Evolutionary conservation across 139 green algal genomes (phyloP).

Genomic region (Chlamydomonas schloesseri): DNA sequence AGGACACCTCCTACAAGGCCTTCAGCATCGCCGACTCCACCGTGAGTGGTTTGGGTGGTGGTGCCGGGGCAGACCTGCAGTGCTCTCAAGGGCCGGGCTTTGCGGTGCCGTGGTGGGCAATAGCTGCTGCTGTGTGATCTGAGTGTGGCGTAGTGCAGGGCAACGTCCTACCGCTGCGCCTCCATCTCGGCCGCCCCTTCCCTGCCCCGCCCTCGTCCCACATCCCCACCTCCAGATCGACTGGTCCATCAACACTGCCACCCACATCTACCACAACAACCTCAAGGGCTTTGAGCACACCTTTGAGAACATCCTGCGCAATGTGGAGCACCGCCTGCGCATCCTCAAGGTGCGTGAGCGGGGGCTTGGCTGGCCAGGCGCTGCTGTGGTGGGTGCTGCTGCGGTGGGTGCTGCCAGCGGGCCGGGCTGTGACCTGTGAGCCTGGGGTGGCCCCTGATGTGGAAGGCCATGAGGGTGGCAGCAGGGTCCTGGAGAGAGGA

Average conservation of each 20-base stretch:
- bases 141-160: too few species aligned
- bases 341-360: constrained; percentile 31
- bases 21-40: constrained; percentile 14
- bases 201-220: too few species aligned
- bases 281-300: constrained; percentile 34
- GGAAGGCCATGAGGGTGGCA: too few species aligned
- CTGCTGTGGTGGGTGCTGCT: too few species aligned
- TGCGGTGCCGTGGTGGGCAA: too few species aligned
- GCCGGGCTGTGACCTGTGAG: background rate
- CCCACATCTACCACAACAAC: constrained; percentile 43
- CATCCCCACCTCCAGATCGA: constrained; percentile 2
- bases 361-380: too few species aligned
- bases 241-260: constrained; percentile 39
- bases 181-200: too few species aligned
- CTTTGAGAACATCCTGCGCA: constrained; percentile 31
- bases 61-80: background rate
- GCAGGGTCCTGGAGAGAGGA: too few species aligned
- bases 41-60: background rate
- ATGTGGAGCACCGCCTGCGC: constrained; percentile 27
- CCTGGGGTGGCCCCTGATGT: background rate
- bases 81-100: too few species aligned
- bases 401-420: too few species aligned
- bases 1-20: constrained; percentile 31
- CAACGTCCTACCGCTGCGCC: too few species aligned
- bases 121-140: too few species aligned